Evolutionary conservation across 805 yeast genomes (phyloP).

Genomic region (Kodamaea kaohsiungensis): DNA sequence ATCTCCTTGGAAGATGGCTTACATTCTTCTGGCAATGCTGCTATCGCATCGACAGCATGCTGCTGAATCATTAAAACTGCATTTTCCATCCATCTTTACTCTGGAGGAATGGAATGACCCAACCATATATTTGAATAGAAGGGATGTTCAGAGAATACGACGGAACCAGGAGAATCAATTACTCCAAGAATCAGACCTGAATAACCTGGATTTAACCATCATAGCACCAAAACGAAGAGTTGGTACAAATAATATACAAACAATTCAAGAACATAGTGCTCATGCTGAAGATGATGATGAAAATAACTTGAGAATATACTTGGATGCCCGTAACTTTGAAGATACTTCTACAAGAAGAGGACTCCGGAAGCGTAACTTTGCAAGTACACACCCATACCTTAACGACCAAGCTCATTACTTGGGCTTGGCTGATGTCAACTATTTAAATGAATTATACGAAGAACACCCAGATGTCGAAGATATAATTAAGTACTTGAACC

Average conservation of each 20-base stretch:
- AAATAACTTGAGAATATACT: conserved; percentile 15
- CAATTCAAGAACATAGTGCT: background rate
- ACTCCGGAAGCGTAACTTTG: conserved; percentile 41
- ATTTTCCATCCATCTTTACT: conserved; percentile 4
- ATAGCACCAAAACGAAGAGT: conserved; percentile 1
- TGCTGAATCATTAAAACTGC: background rate
- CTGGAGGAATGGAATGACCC: conserved; percentile 10
- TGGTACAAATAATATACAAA: background rate
- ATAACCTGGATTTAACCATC: background rate
- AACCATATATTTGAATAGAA: background rate
- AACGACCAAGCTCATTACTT: conserved; percentile 48
- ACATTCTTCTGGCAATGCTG: conserved; percentile 1
- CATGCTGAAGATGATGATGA: conserved; percentile 10
- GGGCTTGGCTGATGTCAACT: conserved; percentile 36
- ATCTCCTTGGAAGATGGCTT: conserved; percentile 4
- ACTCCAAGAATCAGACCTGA: background rate
- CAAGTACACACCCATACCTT: conserved; percentile 45
- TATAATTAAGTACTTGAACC: conserved; percentile 37
- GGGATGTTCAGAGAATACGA: background rate
- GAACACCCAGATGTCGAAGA: conserved; percentile 34
- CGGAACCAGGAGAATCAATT: conserved; percentile 3
- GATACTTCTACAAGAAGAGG: conserved; percentile 22
- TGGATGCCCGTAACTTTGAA: conserved; percentile 16
- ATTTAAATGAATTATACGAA: conserved; percentile 39
- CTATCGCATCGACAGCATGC: conserved; percentile 5